Evolutionary conservation across 495 filamentous ascomycete genomes (phyloP), one percentile per base, ranked within the genome.

Genomic region (Penicillium roqueforti): DNA sequence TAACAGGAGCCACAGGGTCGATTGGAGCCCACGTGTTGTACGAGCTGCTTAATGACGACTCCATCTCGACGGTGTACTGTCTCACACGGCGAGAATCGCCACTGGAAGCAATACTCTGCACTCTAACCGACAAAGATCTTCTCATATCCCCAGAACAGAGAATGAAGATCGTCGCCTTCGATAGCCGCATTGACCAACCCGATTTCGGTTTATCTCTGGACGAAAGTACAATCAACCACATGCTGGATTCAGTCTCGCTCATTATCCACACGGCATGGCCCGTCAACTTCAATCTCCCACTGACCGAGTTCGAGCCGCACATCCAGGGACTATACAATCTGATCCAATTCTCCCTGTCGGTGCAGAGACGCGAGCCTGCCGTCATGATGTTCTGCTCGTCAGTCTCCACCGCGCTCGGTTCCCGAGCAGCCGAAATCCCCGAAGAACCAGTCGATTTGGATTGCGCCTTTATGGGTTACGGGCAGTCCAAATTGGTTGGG

Each of bases 181-280:
- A 71, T 23, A 65, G 68, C 38, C 56, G 71, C 36, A 62, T 81
- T 4, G 70, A 72, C 23, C 44, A 69, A 18, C 56, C 69, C 3
- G 57, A 70, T 19, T 68, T 84, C 1, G 80, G 78, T 34, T 62
- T 52, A 6, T 10, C 16, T 4, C 3, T 84, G 6, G 55, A 65
- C 16, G 34, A 62, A 14, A 41, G 55, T 5, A 59, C 62, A 16
- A 62, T 73, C 16, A 40, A 63, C n/a, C 40, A 67, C 20, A 70
- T 83, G 54, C 65, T 65, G 13, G 45, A 68, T 6, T 68, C 68
- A 0, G 69, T 77, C 4, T 78, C 77, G 3, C 66, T 76, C 29
- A 75, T 83, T 39, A 76, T 83, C 47, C 81, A 83, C 56, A 73
- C 72, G 14, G 80, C 82, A 8, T 85, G 82, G 81, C 74, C 81